Evolutionary conservation across 1,284 basidiomycete genomes (phyloP), one percentile per base, ranked within the genome.

Genomic region (Mycena sp.): DNA sequence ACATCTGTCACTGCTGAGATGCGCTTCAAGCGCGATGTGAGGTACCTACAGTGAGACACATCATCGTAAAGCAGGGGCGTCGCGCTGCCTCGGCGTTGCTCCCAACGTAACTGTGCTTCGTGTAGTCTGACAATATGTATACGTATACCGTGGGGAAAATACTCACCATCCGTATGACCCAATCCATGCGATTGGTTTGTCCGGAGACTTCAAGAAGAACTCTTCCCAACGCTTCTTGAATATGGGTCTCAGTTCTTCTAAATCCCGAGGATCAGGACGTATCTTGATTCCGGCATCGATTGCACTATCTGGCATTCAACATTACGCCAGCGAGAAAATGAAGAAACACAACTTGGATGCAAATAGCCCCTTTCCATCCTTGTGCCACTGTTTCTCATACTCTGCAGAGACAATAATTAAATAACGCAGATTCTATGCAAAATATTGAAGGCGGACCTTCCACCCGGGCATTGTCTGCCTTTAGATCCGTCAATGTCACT

Each of bases 201-300:
- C 85, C 0, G 81, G 81, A 0, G 75, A 74, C 7, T 75, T 70
- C 25, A 72, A 77, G 51, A 81, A 86, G 65, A 79, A 78, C 0
- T 72, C 67, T 21, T 79, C 68, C 84, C 83, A 85, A 2, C 76
- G 67, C 19, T 73, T 49, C 26, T 74, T 64, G 68, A 86, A 86
- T 4, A 73, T 77, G 1, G 81, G 75, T 0, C 83, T 82, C 11
- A 87, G 70, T 25, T 72, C 73, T 45, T 77, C 71, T 25, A 85
- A 71, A 23, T 87, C 84, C 4, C 76, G 69, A 6, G 67, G 53
- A 7, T 70, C 75, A 2, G 85, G 85, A 11, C 85, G 79, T 16
- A 83, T 67, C 69, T 85, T 86, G 65, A 83, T 74, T 2, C 80
- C 84, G 5, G 78, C 77, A 46, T 86, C 83, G 41, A 78, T 56